A percentile compares a stretch with the other conserved stretches of the same genome.
Conservation (phyloP, 2,329 filamentous ascomycete species). For the Didymella arachidicola region DNA sequence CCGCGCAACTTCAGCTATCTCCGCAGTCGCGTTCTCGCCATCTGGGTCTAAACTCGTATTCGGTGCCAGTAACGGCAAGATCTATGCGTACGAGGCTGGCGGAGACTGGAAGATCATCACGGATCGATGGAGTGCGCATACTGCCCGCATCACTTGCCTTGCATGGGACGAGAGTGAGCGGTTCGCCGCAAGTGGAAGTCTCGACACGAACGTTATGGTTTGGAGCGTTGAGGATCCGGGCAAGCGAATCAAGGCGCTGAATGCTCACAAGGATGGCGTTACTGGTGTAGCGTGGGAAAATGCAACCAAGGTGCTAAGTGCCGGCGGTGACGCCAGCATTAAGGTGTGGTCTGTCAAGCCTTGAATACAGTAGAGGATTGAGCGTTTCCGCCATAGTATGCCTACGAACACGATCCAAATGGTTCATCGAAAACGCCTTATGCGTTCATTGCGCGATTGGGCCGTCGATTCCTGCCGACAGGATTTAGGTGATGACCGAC, state of each 20-base stretch:
- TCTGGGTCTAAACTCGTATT: constrained; percentile 80
- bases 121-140: constrained; percentile 79
- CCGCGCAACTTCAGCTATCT: constrained; percentile 75
- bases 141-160: constrained; percentile 70
- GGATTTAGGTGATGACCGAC: background rate
- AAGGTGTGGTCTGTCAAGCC: constrained; percentile 75
- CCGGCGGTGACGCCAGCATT: constrained; percentile 85
- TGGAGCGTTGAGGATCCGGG: constrained; percentile 89
- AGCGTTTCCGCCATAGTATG: constrained; percentile 3
- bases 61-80: constrained; percentile 85
- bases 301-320: constrained; percentile 72
- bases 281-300: constrained; percentile 83
- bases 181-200: constrained; percentile 80
- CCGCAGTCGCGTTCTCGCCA: constrained; percentile 82
- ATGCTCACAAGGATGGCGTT: constrained; percentile 96
- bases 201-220: constrained; percentile 92
- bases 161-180: constrained; percentile 80
- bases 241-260: constrained; percentile 80
- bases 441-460: constrained; percentile 10
- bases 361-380: constrained; percentile 18
- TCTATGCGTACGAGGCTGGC: constrained; percentile 76
- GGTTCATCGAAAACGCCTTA: constrained; percentile 7
- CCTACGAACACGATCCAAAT: background rate
- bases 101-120: constrained; percentile 75
- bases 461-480: constrained; percentile 1